Percentiles rank a stretch among this genome's conserved stretches.
These are phyloP conservation scores for Medicago lupulina DNA, from an alignment of 306 rosid genomes.

Conservation along the genomic window DNA sequence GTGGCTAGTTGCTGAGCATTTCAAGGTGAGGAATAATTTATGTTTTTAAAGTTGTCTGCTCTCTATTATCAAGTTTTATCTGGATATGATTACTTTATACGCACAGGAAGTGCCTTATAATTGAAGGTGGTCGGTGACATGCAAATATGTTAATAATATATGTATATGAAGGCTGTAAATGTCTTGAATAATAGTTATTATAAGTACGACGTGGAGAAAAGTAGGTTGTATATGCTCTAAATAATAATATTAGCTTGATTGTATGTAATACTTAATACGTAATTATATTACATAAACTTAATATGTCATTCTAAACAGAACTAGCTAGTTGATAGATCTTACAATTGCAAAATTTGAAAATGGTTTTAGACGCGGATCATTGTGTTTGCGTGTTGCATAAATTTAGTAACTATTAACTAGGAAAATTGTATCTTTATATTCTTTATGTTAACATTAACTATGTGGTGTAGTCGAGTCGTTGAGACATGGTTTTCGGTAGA, in stretches of 20 bases:
- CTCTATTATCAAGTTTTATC: constrained; percentile 17
- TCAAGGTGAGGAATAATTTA: constrained; percentile 67
- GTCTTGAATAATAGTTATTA: constrained; percentile 31
- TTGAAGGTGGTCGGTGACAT: constrained; percentile 22
- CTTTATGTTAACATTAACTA: constrained; percentile 8
- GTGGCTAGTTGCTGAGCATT: constrained; percentile 99
- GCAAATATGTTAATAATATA: constrained; percentile 16
- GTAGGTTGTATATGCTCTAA: neutral
- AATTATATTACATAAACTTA: too few relatives aligned
- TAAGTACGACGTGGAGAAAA: neutral
- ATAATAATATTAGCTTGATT: constrained; percentile 4
- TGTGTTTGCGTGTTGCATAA: too few relatives aligned
- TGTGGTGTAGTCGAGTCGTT: neutral
- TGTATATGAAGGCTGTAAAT: constrained; percentile 20
- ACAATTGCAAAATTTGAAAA: neutral
- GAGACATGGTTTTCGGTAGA: constrained; percentile 12
- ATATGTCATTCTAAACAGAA: constrained; percentile 17
- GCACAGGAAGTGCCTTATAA: neutral
- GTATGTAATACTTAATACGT: too few relatives aligned
- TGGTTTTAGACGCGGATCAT: neutral
- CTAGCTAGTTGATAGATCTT: neutral
- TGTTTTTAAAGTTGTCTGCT: neutral
- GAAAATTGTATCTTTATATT: neutral
- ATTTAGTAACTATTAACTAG: too few relatives aligned
- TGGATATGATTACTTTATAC: constrained; percentile 14